Percentiles rank a stretch among this genome's conserved stretches.
phyloP scores from a whole-genome alignment of 2,329 filamentous ascomycete genomes.

The Colletotrichum sublineola region DNA sequence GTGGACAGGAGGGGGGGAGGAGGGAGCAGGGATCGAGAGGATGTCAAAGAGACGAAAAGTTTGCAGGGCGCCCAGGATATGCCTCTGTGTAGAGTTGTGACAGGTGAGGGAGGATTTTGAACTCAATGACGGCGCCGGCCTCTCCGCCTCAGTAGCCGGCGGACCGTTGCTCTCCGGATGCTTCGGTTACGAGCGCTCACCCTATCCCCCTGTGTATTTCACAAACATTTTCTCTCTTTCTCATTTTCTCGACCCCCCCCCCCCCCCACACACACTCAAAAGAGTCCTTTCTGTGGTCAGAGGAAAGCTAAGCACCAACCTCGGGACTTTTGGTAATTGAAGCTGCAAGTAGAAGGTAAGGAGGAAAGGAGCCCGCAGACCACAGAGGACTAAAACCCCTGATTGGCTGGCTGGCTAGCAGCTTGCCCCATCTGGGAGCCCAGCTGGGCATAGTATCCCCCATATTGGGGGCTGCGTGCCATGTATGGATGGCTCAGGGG shows the following conservation, averaged over 20 bases:
- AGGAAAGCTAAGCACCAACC: not conserved
- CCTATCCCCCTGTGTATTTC: too few species aligned
- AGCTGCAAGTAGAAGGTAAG: conserved; percentile 14
- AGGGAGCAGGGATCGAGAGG: conserved; percentile 14
- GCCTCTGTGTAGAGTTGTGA: not conserved
- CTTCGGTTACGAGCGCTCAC: conserved; percentile 1
- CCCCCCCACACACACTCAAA: not conserved
- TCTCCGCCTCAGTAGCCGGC: conserved; percentile 22
- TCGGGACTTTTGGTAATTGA: conserved; percentile 3
- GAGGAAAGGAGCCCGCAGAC: conserved; percentile 4
- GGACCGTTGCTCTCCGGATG: conserved; percentile 8
- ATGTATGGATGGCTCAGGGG: conserved; percentile 8
- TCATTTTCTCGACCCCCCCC: too few species aligned
- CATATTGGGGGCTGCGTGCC: not conserved
- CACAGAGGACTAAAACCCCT: not conserved
- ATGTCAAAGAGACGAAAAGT: conserved; percentile 6
- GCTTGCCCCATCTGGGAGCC: conserved; percentile 9
- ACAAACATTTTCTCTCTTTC: too few species aligned
- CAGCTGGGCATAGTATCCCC: not conserved
- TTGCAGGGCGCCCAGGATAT: not conserved
- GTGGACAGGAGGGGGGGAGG: conserved; percentile 2
- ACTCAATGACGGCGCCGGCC: conserved; percentile 5
- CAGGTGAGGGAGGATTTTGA: conserved; percentile 2
- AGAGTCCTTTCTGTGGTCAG: not conserved
- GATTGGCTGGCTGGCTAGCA: not conserved